These are phyloP conservation scores for Ophiocordyceps camponoti-floridani DNA, from an alignment of 2,329 filamentous ascomycete genomes.

Conservation along the genomic window DNA sequence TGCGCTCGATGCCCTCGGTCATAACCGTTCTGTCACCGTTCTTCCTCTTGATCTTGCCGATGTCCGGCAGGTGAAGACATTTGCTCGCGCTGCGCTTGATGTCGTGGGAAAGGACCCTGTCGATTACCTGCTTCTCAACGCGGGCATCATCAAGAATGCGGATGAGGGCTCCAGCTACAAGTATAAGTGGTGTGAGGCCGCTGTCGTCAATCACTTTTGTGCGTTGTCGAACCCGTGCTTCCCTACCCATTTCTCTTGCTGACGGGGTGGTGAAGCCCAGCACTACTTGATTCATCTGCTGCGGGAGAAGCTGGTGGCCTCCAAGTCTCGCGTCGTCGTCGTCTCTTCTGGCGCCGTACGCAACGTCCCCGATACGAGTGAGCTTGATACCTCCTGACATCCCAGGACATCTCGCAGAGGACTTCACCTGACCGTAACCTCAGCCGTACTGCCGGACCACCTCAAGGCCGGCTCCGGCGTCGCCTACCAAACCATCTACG, in stretches of 20 bases:
- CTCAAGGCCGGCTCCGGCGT: constrained; percentile 20
- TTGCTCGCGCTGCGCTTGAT: constrained; percentile 24
- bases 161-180: constrained; percentile 18
- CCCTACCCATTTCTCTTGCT: background rate
- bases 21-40: constrained; percentile 22
- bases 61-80: constrained; percentile 23
- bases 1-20: constrained; percentile 23
- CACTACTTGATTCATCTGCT: constrained; percentile 33
- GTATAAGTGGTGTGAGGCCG: constrained; percentile 29
- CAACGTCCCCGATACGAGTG: constrained; percentile 19
- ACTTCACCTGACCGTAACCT: constrained; percentile 1
- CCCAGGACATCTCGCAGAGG: background rate
- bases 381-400: constrained; percentile 1
- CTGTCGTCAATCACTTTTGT: constrained; percentile 36
- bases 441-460: constrained; percentile 19
- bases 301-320: constrained; percentile 26
- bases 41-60: constrained; percentile 29
- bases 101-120: constrained; percentile 21
- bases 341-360: constrained; percentile 32
- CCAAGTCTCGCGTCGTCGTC: constrained; percentile 27
- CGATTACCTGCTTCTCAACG: constrained; percentile 32
- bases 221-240: constrained; percentile 3
- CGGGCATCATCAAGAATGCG: constrained; percentile 20
- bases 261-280: constrained; percentile 19
- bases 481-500: constrained; percentile 15